phyloP scores from a whole-genome alignment of 1,139 yeast species.

The Scheffersomyces illinoinensis region DNA sequence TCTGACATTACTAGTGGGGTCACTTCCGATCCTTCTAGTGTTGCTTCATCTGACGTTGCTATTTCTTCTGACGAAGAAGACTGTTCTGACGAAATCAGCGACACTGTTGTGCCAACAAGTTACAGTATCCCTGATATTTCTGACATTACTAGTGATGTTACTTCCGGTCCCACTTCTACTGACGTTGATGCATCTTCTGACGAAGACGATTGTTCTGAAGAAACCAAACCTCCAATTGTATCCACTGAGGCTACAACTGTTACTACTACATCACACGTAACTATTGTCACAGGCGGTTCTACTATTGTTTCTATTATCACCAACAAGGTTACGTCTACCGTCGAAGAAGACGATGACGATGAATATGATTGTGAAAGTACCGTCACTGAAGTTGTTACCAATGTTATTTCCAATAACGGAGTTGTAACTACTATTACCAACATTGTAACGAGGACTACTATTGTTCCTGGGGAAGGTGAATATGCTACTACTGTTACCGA shows the following conservation, averaged over 20 bases:
- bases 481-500: not conserved
- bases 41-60: not conserved
- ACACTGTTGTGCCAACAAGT: not conserved
- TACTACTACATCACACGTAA: not conserved
- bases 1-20: not conserved
- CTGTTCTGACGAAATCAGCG: not conserved
- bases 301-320: not conserved
- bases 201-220: not conserved
- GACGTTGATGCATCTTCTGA: too few species aligned
- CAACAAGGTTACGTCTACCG: not conserved
- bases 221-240: not conserved
- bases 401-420: not conserved
- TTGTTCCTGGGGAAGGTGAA: not conserved
- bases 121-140: not conserved
- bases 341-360: conserved; percentile 1
- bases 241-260: not conserved
- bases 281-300: not conserved
- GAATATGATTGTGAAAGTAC: conserved; percentile 11
- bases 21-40: not conserved
- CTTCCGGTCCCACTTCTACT: too few species aligned
- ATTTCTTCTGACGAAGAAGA: not conserved
- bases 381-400: conserved; percentile 3
- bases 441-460: not conserved
- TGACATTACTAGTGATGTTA: too few species aligned
- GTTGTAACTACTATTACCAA: not conserved